phyloP scores from a whole-genome alignment of 306 rosid species.

The Cicer judaicum region DNA sequence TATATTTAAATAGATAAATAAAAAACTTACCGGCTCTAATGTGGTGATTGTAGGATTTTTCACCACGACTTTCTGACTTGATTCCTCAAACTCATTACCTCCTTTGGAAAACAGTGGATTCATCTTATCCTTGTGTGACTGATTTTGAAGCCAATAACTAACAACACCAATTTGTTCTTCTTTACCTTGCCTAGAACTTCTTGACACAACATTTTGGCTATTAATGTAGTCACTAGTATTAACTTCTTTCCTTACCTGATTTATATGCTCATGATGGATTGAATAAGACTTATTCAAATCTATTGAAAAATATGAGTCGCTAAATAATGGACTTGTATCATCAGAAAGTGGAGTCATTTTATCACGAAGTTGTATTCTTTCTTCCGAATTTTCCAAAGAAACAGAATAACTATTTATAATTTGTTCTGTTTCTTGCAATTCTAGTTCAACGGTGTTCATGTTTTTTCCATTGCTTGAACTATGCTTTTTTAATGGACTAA shows the following conservation, averaged over 20 bases:
- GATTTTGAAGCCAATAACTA: slow-evolving; percentile 31
- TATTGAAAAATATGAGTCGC: slow-evolving; percentile 65
- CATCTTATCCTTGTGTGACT: slow-evolving; percentile 43
- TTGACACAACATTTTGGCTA: slow-evolving; percentile 16
- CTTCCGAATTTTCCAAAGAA: slow-evolving; percentile 20
- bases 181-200: slow-evolving; percentile 33
- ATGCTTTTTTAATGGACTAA: slow-evolving; percentile 41
- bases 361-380: slow-evolving; percentile 46
- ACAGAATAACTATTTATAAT: neutral
- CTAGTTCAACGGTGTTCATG: slow-evolving; percentile 30
- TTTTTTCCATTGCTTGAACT: slow-evolving; percentile 3
- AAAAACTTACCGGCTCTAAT: slow-evolving; percentile 49
- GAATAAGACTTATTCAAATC: slow-evolving; percentile 62
- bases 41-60: slow-evolving; percentile 24
- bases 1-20: too few relatives aligned
- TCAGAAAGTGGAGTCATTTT: slow-evolving; percentile 49
- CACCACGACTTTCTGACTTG: slow-evolving; percentile 34
- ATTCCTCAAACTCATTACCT: slow-evolving; percentile 38
- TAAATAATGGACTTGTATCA: slow-evolving; percentile 35
- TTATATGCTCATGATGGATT: slow-evolving; percentile 21
- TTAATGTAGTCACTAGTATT: slow-evolving; percentile 5
- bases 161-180: slow-evolving; percentile 29
- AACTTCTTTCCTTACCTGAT: slow-evolving; percentile 30
- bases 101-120: slow-evolving; percentile 44
- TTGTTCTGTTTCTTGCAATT: slow-evolving; percentile 37